Conservation (phyloP, 306 rosid genomes). For the Mucuna pruriens region DNA sequence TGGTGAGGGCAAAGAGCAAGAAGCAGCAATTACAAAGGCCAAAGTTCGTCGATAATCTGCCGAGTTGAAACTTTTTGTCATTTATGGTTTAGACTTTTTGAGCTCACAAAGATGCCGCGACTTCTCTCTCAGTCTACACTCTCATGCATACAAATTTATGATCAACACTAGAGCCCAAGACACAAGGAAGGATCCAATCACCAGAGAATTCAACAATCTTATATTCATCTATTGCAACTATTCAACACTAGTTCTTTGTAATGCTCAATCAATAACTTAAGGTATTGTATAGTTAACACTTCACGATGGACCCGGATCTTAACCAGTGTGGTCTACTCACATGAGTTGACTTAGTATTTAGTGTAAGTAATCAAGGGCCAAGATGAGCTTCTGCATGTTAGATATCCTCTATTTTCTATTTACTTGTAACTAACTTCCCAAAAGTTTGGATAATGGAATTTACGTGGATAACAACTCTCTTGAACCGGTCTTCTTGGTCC, state of each 20-base stretch:
- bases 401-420: neutral
- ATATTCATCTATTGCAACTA: too few species aligned
- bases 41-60: slow-evolving; percentile 23
- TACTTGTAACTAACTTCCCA: neutral
- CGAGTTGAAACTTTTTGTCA: slow-evolving; percentile 60
- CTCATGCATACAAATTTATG: neutral
- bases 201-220: too few species aligned
- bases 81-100: slow-evolving; percentile 47
- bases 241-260: neutral
- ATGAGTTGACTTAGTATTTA: too few species aligned
- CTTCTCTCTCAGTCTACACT: neutral
- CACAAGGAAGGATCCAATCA: too few species aligned
- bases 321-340: too few species aligned
- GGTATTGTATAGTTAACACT: neutral
- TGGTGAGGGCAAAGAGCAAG: slow-evolving; percentile 51
- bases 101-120: neutral
- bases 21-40: slow-evolving; percentile 18
- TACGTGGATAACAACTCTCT: neutral
- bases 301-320: neutral
- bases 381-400: neutral
- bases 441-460: neutral
- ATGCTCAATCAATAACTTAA: neutral
- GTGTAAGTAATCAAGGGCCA: neutral
- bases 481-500: slow-evolving; percentile 16
- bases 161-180: too few species aligned